Evolutionary conservation across 2,329 filamentous ascomycete species (phyloP).

Genomic region (Neonectria ditissima): DNA sequence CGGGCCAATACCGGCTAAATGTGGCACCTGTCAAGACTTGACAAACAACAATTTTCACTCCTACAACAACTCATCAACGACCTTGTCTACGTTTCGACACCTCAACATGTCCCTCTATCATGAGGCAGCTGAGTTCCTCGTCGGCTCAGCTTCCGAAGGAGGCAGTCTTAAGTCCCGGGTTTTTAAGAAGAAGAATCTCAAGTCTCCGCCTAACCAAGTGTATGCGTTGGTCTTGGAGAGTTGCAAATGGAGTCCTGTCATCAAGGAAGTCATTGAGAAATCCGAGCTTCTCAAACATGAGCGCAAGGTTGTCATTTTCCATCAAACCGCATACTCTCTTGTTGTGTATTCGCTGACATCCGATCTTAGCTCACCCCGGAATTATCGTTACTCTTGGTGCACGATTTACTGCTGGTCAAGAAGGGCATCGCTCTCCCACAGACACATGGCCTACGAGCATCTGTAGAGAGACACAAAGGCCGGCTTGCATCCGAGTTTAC

Average conservation of each 20-base stretch:
- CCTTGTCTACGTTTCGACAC: constrained; percentile 3
- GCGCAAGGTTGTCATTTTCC: constrained; percentile 73
- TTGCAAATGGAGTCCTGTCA: constrained; percentile 87
- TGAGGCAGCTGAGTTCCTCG: constrained; percentile 83
- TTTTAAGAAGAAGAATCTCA: constrained; percentile 79
- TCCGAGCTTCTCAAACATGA: constrained; percentile 82
- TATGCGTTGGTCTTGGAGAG: constrained; percentile 90
- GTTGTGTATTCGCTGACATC: background rate
- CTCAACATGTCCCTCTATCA: constrained; percentile 89
- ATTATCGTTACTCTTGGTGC: constrained; percentile 83
- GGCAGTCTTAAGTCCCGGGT: constrained; percentile 90
- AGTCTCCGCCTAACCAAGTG: constrained; percentile 82
- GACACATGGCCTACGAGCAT: constrained; percentile 79
- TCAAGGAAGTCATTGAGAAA: constrained; percentile 91
- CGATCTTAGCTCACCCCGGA: constrained; percentile 78
- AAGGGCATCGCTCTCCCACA: constrained; percentile 84
- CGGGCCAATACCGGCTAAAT: constrained; percentile 37
- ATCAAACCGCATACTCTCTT: background rate
- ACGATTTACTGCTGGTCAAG: constrained; percentile 87
- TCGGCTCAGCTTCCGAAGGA: constrained; percentile 64
- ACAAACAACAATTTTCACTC: constrained; percentile 33
- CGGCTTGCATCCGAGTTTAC: constrained; percentile 86
- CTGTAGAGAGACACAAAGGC: constrained; percentile 84
- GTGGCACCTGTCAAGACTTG: constrained; percentile 9
- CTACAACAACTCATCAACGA: constrained; percentile 14